A percentile compares a stretch with the other conserved stretches of the same genome.
phyloP scores from a whole-genome alignment of 2,329 filamentous ascomycete genomes.

The Cytospora paraplurivora region DNA sequence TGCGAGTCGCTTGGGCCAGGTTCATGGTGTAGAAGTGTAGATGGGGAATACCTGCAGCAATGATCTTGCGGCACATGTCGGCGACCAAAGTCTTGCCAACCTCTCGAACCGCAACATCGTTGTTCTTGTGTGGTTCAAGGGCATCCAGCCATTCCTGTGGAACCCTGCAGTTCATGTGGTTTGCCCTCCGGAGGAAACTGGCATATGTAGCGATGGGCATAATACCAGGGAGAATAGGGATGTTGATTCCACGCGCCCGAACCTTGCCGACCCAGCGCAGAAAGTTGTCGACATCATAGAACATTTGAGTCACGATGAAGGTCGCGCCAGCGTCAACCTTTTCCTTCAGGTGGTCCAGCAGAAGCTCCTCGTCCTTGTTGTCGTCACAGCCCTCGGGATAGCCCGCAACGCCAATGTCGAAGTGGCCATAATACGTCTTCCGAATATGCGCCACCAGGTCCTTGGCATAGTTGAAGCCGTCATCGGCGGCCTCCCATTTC shows the following conservation, averaged over 20 bases:
- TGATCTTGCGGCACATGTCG: conserved; percentile 84
- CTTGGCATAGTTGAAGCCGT: conserved; percentile 86
- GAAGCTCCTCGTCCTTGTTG: conserved; percentile 78
- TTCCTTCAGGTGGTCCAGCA: conserved; percentile 93
- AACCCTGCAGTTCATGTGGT: conserved; percentile 86
- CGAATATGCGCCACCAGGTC: conserved; percentile 82
- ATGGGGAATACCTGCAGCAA: conserved; percentile 80
- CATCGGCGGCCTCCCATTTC: conserved; percentile 86
- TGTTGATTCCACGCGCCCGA: conserved; percentile 76
- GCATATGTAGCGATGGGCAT: conserved; percentile 97
- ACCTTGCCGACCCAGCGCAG: conserved; percentile 86
- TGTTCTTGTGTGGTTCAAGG: conserved; percentile 93
- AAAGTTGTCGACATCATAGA: conserved; percentile 97
- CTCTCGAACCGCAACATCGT: conserved; percentile 88
- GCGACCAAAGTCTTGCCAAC: conserved; percentile 86
- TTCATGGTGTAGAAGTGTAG: conserved; percentile 99
- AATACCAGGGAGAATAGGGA: conserved; percentile 76
- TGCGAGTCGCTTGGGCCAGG: conserved; percentile 86
- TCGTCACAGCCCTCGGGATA: conserved; percentile 97
- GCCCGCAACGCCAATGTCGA: conserved; percentile 95
- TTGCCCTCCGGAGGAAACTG: conserved; percentile 85
- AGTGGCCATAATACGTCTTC: conserved; percentile 80
- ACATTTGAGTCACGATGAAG: conserved; percentile 99
- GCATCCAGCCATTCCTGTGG: conserved; percentile 78
- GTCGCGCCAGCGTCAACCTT: conserved; percentile 93